Evolutionary conservation across 2,329 filamentous ascomycete genomes (phyloP), one percentile per base, ranked within the genome.

Genomic region (Atkinsonella texensis): DNA sequence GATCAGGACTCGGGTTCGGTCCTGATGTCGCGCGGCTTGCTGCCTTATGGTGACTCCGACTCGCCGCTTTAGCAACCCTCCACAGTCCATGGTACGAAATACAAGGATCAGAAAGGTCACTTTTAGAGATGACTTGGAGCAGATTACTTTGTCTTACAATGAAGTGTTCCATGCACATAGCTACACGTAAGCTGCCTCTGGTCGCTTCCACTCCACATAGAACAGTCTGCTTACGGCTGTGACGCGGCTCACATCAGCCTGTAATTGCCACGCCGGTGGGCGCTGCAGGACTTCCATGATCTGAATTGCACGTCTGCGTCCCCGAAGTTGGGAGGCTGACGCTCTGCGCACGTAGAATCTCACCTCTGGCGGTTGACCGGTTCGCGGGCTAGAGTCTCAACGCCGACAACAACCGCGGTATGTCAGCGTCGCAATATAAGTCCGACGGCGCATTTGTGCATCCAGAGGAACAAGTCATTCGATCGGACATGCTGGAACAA

Each of bases 61-160:
- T 28, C 28, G 28, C 67, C 0, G 66, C 63, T 35, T 38, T 70
- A 0, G 57, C 66, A 0, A 38, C 35, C 9, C 35, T 15, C 35
- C 35, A 15, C 4, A 28, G 7, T 6, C 28, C 28, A 28, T 28
- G 5, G 7, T 28, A 28, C 28, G n/a, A 28, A 28, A 28, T 28
- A 8, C 28, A 4, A 28, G 20, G 20, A 28, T 28, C 2, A 28
- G 4, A 7, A 28, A 28, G 28, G 4, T 28, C 5, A 8, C 28
- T 28, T 8, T 8, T 8, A 38, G 35, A 38, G 10, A 38, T 15
- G 20, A 38, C 15, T 23, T 23, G 20, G 35, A 38, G 28, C 35
- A 7, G 15, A 38, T 5, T 4, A 12, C 35, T 38, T 38, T 13
- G 35, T 38, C 35, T 38, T 38, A 38, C 7, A 18, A 7, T 6